Conservation (phyloP, 2,329 filamentous ascomycete genomes). For the Alternaria metachromatica region DNA sequence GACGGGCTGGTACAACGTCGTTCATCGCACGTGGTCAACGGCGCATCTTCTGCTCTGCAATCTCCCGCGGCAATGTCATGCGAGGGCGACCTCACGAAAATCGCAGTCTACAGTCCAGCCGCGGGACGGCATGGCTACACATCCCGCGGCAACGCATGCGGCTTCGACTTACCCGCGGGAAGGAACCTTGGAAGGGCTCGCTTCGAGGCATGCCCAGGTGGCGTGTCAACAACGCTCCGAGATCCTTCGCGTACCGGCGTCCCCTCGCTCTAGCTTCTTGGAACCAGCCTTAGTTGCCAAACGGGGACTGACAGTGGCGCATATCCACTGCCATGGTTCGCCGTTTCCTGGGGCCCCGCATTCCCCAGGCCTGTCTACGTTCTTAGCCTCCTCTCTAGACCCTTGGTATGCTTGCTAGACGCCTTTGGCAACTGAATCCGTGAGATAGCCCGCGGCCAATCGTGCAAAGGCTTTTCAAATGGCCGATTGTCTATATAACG, state of each 20-base stretch:
- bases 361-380: neutral
- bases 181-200: neutral
- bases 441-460: neutral
- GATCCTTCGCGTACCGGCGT: neutral
- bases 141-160: neutral
- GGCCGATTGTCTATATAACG: neutral
- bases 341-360: conserved; percentile 27
- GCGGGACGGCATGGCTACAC: conserved; percentile 1
- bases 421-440: neutral
- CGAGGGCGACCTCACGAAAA: neutral
- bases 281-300: neutral
- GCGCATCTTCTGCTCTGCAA: neutral
- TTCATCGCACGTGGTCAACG: neutral
- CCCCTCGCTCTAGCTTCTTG: neutral
- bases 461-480: neutral
- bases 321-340: conserved; percentile 13
- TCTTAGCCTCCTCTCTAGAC: conserved; percentile 2
- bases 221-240: neutral
- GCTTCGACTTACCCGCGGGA: conserved; percentile 3
- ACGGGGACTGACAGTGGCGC: conserved; percentile 7
- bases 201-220: neutral
- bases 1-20: neutral
- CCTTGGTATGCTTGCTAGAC: neutral
- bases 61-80: neutral
- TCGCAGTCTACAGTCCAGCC: neutral